Evolutionary conservation across 805 yeast species (phyloP), one percentile per base, ranked within the genome.

Genomic region (Saccharomyces jurei): DNA sequence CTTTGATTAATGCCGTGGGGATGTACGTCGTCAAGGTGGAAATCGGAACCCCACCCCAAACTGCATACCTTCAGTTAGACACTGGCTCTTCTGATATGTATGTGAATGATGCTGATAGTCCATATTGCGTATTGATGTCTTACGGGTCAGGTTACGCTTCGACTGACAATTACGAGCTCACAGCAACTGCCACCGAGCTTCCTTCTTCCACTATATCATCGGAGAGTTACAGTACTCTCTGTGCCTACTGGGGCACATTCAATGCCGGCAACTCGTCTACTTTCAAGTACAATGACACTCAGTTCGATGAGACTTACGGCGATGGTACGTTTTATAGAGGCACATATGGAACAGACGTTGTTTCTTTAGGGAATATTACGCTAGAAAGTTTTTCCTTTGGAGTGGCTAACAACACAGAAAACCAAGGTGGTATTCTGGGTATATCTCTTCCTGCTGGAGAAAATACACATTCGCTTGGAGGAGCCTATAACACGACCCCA

Each of bases 381-480:
- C 51, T 88, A n/a, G 61, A 72, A 0, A 69, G 73, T 54, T 71
- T 85, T 28, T 80, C 88, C 6, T 78, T 89, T 67, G 96, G 94
- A 1, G 81, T 89, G 28, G 92, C 87, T 4, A 81, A 81, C 64
- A 68, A 70, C 41, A 80, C 87, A 1, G 80, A 81, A 56, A 81
- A 90, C 3, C 67, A 80, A 11, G 54, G 58, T 26, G 89, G 92
- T 41, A 89, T 86, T 17, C 69, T 85, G 48, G 88, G 89, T 17
- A 79, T 86, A 55, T 89, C 90, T 1, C 75, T 83, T 31, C 69
- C 77, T 3, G 82, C 81, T 29, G 76, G 84, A 53, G 95, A 89
- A 67, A 74, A 80, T 2, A 63, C 63, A 9, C 27, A 30, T 13
- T 62, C 64, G 6, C 64, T 64, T 50, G 57, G 57, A 3, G 53